Percentiles rank a stretch among this genome's conserved stretches.
phyloP scores from a whole-genome alignment of 2,329 filamentous ascomycete genomes.

The Dactylella cylindrospora region DNA sequence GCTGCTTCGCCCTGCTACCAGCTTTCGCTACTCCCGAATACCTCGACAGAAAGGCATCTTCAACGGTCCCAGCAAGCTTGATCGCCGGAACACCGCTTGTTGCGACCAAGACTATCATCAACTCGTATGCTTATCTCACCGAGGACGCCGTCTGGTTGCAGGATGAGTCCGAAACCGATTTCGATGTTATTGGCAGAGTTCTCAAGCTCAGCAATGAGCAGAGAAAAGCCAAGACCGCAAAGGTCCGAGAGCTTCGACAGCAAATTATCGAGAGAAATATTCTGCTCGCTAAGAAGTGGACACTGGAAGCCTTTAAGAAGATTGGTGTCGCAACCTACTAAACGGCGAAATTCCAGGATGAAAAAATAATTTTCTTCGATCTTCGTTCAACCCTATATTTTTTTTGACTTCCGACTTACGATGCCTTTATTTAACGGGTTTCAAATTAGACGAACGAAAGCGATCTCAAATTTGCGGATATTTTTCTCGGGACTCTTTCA shows the following conservation, averaged over 20 bases:
- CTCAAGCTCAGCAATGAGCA: conserved; percentile 55
- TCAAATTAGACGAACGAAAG: conserved; percentile 28
- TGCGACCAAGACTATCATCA: conserved; percentile 46
- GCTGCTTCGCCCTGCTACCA: conserved; percentile 48
- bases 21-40: conserved; percentile 49
- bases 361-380: neutral
- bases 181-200: conserved; percentile 49
- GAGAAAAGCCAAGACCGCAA: conserved; percentile 70
- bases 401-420: conserved; percentile 42
- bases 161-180: conserved; percentile 47
- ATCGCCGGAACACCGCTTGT: conserved; percentile 49
- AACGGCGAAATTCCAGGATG: neutral
- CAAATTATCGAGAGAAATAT: conserved; percentile 75
- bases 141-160: conserved; percentile 49
- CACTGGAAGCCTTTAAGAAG: conserved; percentile 43
- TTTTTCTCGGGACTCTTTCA: conserved; percentile 46
- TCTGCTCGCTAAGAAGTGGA: conserved; percentile 80
- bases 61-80: conserved; percentile 48
- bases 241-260: conserved; percentile 70
- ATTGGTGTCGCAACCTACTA: conserved; percentile 33
- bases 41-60: conserved; percentile 49
- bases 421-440: conserved; percentile 41
- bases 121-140: conserved; percentile 49
- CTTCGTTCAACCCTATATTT: no score
- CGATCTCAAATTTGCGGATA: conserved; percentile 51